Percentiles rank a stretch among this genome's conserved stretches.
Evolutionary conservation across 2,329 filamentous ascomycete species (phyloP).

Genomic region (Beauveria varroae): DNA sequence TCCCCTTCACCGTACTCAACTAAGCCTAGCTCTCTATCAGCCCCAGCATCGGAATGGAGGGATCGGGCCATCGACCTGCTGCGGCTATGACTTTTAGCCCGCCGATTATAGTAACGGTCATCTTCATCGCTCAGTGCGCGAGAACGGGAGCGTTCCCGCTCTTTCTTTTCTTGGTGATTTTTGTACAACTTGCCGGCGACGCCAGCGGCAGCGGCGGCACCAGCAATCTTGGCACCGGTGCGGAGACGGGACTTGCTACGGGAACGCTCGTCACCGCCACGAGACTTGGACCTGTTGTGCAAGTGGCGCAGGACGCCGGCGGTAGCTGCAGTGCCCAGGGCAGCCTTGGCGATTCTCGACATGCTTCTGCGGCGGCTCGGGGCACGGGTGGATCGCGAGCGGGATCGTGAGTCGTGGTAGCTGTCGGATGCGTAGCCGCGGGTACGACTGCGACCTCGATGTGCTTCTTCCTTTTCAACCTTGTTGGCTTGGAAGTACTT

Average conservation of each 20-base stretch:
- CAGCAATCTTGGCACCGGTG: conserved; percentile 53
- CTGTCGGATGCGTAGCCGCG: conserved; percentile 34
- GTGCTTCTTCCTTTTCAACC: conserved; percentile 50
- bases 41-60: conserved; percentile 42
- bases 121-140: conserved; percentile 22
- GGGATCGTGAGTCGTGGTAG: conserved; percentile 33
- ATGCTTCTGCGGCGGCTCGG: conserved; percentile 39
- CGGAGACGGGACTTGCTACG: conserved; percentile 41
- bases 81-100: conserved; percentile 28
- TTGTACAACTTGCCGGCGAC: conserved; percentile 56
- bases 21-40: conserved; percentile 62
- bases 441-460: conserved; percentile 47
- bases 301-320: conserved; percentile 52
- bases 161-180: conserved; percentile 53
- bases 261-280: conserved; percentile 24
- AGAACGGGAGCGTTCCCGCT: conserved; percentile 23
- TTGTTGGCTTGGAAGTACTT: conserved; percentile 57
- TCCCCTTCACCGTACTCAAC: conserved; percentile 59
- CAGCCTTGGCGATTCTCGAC: conserved; percentile 47
- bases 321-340: conserved; percentile 48
- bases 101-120: conserved; percentile 27
- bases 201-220: conserved; percentile 52
- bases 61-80: conserved; percentile 46
- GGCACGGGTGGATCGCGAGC: conserved; percentile 33
- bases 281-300: conserved; percentile 41